Evolutionary conservation across 2,329 filamentous ascomycete species (phyloP).

Genomic region (Cordyceps cicadae): DNA sequence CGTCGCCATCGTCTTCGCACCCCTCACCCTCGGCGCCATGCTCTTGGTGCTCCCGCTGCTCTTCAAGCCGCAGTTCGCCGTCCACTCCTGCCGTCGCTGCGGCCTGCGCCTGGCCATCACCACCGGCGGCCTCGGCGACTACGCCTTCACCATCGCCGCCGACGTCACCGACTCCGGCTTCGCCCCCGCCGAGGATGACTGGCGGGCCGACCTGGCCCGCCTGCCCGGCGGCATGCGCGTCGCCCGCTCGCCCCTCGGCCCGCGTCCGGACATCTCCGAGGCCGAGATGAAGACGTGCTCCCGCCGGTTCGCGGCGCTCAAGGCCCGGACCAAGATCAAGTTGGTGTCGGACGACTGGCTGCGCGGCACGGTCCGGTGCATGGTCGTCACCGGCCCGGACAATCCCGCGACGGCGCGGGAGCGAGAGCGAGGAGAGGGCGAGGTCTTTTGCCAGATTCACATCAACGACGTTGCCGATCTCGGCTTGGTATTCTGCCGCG

Average conservation of each 20-base stretch:
- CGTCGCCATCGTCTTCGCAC: slow-evolving; percentile 12
- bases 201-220: slow-evolving; percentile 12
- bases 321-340: background rate
- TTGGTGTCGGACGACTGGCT: background rate
- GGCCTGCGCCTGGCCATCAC: slow-evolving; percentile 13
- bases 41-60: slow-evolving; percentile 6
- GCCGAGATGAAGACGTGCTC: slow-evolving; percentile 9
- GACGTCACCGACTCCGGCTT: slow-evolving; percentile 6
- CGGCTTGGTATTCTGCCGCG: background rate
- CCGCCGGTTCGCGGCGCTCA: background rate
- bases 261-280: slow-evolving; percentile 10
- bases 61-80: slow-evolving; percentile 11
- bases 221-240: slow-evolving; percentile 12
- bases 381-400: background rate
- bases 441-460: slow-evolving; percentile 10
- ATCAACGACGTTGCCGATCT: background rate
- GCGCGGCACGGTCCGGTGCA: slow-evolving; percentile 2
- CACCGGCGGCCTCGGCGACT: slow-evolving; percentile 9
- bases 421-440: background rate
- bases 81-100: slow-evolving; percentile 13
- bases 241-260: slow-evolving; percentile 7
- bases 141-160: slow-evolving; percentile 9
- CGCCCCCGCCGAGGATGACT: slow-evolving; percentile 10
- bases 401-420: background rate
- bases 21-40: slow-evolving; percentile 11